Percentiles rank a stretch among this genome's conserved stretches.
Evolutionary conservation across 306 rosid species (phyloP).

Genomic region (Mucuna pruriens): DNA sequence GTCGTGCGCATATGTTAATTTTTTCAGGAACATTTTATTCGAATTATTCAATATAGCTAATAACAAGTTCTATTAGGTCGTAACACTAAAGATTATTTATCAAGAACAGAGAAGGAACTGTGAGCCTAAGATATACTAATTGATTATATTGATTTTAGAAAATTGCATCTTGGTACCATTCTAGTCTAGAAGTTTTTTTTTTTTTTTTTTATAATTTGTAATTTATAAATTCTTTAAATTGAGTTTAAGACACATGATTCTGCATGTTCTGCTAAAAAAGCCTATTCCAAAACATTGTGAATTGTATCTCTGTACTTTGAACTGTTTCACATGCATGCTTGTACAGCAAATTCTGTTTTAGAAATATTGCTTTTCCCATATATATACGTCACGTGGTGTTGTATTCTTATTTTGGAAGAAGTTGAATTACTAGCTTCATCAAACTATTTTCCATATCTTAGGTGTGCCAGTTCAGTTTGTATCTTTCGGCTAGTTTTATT

Average conservation of each 20-base stretch:
- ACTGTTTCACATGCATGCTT: slow-evolving; percentile 21
- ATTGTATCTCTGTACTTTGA: slow-evolving; percentile 14
- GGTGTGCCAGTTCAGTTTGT: slow-evolving; percentile 6
- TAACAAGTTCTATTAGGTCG: neutral
- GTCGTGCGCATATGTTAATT: slow-evolving; percentile 29
- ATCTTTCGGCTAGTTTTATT: neutral
- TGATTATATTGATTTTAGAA: neutral
- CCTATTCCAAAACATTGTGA: slow-evolving; percentile 14
- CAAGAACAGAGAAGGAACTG: neutral
- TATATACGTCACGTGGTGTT: slow-evolving; percentile 32
- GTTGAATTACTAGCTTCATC: slow-evolving; percentile 2
- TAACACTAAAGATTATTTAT: neutral
- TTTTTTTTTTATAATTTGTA: too few relatives aligned
- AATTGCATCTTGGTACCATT: neutral
- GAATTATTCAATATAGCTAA: neutral
- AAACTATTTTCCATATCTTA: slow-evolving; percentile 10
- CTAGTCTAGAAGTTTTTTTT: neutral
- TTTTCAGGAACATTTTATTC: neutral
- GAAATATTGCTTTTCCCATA: neutral
- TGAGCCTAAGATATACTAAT: neutral
- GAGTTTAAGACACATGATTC: neutral
- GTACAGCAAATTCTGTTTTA: slow-evolving; percentile 4
- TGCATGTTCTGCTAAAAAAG: neutral
- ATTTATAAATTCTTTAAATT: neutral
- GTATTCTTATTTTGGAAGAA: neutral